A percentile compares a stretch with the other conserved stretches of the same genome.
Conservation (phyloP, 768 basidiomycete genomes). For the Candolleomyces aberdarensis region DNA sequence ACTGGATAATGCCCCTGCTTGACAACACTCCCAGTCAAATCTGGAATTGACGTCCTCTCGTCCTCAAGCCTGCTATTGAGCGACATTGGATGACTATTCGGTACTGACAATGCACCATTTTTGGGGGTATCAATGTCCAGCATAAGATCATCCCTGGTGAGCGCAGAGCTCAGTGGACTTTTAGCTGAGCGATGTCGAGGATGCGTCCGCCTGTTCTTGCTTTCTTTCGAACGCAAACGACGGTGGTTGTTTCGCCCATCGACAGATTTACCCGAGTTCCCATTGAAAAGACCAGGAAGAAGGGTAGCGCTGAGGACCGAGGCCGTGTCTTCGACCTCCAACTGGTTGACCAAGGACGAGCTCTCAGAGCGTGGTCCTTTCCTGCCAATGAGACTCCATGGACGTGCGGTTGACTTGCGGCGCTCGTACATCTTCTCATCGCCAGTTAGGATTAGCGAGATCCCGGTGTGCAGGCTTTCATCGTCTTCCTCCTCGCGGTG, state of each 20-base stretch:
- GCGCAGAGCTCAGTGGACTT: constrained; percentile 2
- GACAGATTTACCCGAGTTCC: background rate
- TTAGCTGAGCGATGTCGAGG: background rate
- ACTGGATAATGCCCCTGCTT: constrained; percentile 30
- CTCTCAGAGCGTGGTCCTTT: constrained; percentile 36
- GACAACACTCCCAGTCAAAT: constrained; percentile 30
- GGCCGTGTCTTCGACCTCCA: constrained; percentile 14
- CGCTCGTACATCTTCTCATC: constrained; percentile 10
- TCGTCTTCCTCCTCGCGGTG: constrained; percentile 15
- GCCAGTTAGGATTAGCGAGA: constrained; percentile 13
- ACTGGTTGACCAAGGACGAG: constrained; percentile 30
- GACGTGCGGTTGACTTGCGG: constrained; percentile 15
- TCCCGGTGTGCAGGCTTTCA: constrained; percentile 9
- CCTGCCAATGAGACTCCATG: constrained; percentile 39
- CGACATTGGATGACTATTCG: background rate
- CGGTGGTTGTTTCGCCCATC: background rate
- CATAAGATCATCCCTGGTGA: background rate
- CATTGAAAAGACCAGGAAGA: constrained; percentile 31
- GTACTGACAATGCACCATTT: background rate
- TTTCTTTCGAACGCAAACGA: background rate
- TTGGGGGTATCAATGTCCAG: background rate
- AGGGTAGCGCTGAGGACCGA: constrained; percentile 33
- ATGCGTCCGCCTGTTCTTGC: background rate
- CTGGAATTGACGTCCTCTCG: constrained; percentile 14
- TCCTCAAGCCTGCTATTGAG: background rate